These are phyloP conservation scores for Aspergillus tamarii DNA, from an alignment of 2,329 filamentous ascomycete genomes.

Conservation along the genomic window DNA sequence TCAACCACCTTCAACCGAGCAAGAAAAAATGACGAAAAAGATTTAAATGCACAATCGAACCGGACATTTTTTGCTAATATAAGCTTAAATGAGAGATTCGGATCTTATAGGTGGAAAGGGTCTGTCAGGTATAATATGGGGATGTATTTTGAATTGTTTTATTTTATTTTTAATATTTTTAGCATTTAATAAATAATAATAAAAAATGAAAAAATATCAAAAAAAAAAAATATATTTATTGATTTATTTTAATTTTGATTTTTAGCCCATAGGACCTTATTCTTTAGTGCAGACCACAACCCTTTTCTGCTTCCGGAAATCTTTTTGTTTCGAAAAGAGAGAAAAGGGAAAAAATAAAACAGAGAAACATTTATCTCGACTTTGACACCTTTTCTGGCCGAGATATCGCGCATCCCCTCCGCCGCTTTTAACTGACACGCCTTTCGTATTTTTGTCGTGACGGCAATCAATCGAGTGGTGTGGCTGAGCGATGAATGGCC, in stretches of 20 bases:
- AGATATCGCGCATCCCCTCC: neutral
- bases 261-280: slow-evolving; percentile 24
- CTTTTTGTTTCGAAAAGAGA: neutral
- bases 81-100: neutral
- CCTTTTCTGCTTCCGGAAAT: neutral
- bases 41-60: neutral
- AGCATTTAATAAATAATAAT: neutral
- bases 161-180: neutral
- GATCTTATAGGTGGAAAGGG: neutral
- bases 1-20: neutral
- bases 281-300: slow-evolving; percentile 26
- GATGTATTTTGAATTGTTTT: neutral
- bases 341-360: neutral
- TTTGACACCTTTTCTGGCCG: neutral
- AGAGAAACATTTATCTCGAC: neutral
- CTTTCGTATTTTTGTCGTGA: slow-evolving; percentile 1
- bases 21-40: neutral
- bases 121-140: neutral
- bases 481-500: slow-evolving; percentile 19
- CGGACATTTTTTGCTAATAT: neutral
- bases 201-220: neutral
- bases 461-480: slow-evolving; percentile 12
- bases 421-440: neutral
- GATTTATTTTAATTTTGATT: slow-evolving; percentile 11
- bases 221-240: neutral